Conservation (phyloP, 2,329 filamentous ascomycete species). For the Camptophora hylomeconis region DNA sequence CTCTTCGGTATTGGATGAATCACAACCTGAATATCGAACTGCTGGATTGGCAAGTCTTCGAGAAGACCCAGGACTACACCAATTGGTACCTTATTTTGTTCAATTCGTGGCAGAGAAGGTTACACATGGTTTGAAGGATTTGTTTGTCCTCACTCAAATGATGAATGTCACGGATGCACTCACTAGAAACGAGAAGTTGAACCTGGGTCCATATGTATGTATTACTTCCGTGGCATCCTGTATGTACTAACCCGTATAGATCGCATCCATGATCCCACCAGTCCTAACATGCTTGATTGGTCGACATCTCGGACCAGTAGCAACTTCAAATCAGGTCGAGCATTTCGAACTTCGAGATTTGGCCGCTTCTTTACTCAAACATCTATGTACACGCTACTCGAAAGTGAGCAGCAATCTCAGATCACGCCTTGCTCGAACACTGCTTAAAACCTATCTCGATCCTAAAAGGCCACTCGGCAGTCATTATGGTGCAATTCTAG, state of each 20-base stretch:
- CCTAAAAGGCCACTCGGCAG: conserved; percentile 69
- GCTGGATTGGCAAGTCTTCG: conserved; percentile 76
- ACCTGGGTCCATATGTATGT: conserved; percentile 52
- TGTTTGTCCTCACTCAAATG: conserved; percentile 80
- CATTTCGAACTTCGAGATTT: conserved; percentile 76
- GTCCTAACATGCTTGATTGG: conserved; percentile 85
- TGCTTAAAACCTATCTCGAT: conserved; percentile 82
- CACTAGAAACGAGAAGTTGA: conserved; percentile 70
- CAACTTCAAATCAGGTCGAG: conserved; percentile 29
- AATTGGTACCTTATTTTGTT: conserved; percentile 91
- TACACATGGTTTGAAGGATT: conserved; percentile 73
- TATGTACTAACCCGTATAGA: no score
- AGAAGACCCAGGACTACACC: conserved; percentile 84
- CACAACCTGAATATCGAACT: conserved; percentile 71
- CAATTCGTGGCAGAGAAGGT: conserved; percentile 94
- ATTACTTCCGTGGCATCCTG: conserved; percentile 4
- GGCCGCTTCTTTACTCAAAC: conserved; percentile 66
- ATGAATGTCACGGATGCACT: conserved; percentile 80
- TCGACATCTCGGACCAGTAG: conserved; percentile 52
- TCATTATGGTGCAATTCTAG: conserved; percentile 78
- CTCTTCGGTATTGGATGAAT: conserved; percentile 74
- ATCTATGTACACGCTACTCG: conserved; percentile 70
- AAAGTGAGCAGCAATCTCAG: conserved; percentile 70
- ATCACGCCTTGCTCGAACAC: conserved; percentile 81
- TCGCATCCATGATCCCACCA: conserved; percentile 62